phyloP scores from a whole-genome alignment of 495 filamentous ascomycete genomes.

The Talaromyces stipitatus region DNA sequence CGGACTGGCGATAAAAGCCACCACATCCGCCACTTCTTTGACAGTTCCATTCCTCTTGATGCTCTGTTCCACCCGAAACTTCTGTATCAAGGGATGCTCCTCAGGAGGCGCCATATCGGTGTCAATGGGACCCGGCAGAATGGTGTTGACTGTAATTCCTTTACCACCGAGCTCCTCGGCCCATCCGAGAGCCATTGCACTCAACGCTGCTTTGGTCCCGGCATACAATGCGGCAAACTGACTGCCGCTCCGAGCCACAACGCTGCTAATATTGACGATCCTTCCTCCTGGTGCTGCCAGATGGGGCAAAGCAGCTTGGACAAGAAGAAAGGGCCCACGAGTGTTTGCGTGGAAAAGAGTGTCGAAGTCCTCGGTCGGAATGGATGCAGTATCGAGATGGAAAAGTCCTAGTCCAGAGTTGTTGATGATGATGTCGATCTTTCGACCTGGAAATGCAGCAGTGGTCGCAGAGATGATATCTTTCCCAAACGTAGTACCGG shows the following conservation, averaged over 20 bases:
- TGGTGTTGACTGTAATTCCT: conserved; percentile 30
- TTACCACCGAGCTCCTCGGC: conserved; percentile 32
- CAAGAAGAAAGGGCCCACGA: conserved; percentile 54
- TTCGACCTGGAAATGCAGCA: conserved; percentile 17
- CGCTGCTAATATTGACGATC: conserved; percentile 54
- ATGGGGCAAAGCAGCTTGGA: conserved; percentile 49
- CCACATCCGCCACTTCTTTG: conserved; percentile 4
- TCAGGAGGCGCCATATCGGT: conserved; percentile 21
- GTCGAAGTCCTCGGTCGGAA: conserved; percentile 13
- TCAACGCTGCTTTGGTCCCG: conserved; percentile 36
- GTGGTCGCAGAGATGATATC: conserved; percentile 24
- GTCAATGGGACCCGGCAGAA: conserved; percentile 29
- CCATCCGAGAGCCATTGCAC: conserved; percentile 31
- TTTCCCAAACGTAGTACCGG: conserved; percentile 16
- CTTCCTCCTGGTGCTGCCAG: conserved; percentile 56
- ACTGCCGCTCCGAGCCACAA: conserved; percentile 14
- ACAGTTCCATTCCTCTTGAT: conserved; percentile 6
- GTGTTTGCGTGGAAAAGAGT: conserved; percentile 40
- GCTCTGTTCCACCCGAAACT: not conserved
- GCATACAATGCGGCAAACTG: conserved; percentile 20
- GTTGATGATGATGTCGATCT: conserved; percentile 28
- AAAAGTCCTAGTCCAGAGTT: conserved; percentile 9
- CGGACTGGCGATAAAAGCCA: conserved; percentile 1
- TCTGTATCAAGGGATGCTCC: conserved; percentile 1
- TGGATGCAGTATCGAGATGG: not conserved